Evolutionary conservation across 1,284 basidiomycete genomes (phyloP).

Genomic region (Megacollybia platyphylla): DNA sequence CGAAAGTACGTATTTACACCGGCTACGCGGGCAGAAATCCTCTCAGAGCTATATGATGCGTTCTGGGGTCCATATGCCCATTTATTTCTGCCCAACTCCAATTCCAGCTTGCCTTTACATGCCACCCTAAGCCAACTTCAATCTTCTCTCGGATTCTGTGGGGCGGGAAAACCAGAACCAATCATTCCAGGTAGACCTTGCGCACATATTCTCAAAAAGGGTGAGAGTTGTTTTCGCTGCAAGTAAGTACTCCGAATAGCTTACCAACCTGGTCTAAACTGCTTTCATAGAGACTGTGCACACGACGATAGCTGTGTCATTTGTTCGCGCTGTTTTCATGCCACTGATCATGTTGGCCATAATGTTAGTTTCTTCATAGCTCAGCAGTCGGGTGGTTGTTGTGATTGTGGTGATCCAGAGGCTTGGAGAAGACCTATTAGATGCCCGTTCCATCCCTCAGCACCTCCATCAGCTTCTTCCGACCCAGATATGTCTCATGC

Average conservation of each 20-base stretch:
- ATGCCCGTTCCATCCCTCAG: constrained; percentile 60
- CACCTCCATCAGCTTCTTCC: constrained; percentile 15
- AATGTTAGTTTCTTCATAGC: constrained; percentile 87
- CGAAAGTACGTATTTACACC: constrained; percentile 64
- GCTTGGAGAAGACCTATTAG: constrained; percentile 63
- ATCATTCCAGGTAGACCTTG: constrained; percentile 56
- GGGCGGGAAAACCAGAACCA: constrained; percentile 43
- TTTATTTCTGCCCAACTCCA: constrained; percentile 54
- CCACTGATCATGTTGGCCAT: constrained; percentile 73
- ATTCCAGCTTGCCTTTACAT: constrained; percentile 45
- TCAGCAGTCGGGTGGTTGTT: constrained; percentile 83
- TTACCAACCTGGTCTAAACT: neutral
- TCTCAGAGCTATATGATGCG: constrained; percentile 66
- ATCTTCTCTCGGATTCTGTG: constrained; percentile 35
- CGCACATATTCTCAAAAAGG: constrained; percentile 70
- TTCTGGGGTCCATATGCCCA: constrained; percentile 67
- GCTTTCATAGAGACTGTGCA: constrained; percentile 64
- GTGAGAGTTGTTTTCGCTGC: constrained; percentile 83
- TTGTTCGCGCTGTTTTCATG: constrained; percentile 79
- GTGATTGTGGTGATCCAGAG: constrained; percentile 85
- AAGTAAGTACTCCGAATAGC: constrained; percentile 44
- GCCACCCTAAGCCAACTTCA: constrained; percentile 58
- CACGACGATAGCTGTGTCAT: constrained; percentile 82
- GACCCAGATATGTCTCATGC: constrained; percentile 8
- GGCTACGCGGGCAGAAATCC: constrained; percentile 59